A percentile compares a stretch with the other conserved stretches of the same genome.
Conservation (phyloP, 2,329 filamentous ascomycete genomes). For the Xylaria sp. region DNA sequence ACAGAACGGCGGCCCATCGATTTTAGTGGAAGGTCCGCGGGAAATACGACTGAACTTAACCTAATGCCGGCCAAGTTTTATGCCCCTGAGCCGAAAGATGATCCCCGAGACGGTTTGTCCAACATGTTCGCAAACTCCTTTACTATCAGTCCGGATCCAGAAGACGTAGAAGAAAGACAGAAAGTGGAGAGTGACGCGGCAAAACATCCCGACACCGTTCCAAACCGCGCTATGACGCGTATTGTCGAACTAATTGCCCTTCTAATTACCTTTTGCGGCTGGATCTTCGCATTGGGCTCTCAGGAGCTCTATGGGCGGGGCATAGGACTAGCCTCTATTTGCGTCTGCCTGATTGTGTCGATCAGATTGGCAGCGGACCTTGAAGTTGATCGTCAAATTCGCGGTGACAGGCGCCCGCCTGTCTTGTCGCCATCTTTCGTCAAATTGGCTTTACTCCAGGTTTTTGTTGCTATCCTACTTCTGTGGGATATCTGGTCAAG, state of each 20-base stretch:
- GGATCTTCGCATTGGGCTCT: slow-evolving; percentile 27
- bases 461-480: slow-evolving; percentile 25
- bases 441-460: slow-evolving; percentile 27
- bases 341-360: slow-evolving; percentile 29
- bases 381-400: slow-evolving; percentile 26
- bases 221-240: slow-evolving; percentile 24
- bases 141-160: slow-evolving; percentile 30
- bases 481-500: slow-evolving; percentile 30
- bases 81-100: slow-evolving; percentile 29
- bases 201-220: slow-evolving; percentile 3
- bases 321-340: slow-evolving; percentile 27
- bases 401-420: slow-evolving; percentile 21
- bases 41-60: slow-evolving; percentile 20
- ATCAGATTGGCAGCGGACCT: slow-evolving; percentile 31
- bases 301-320: slow-evolving; percentile 27
- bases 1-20: slow-evolving; percentile 22
- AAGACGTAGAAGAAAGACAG: slow-evolving; percentile 19
- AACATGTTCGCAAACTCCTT: slow-evolving; percentile 33
- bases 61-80: slow-evolving; percentile 29
- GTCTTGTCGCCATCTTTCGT: slow-evolving; percentile 25
- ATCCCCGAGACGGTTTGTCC: slow-evolving; percentile 31
- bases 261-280: slow-evolving; percentile 24
- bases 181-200: slow-evolving; percentile 2
- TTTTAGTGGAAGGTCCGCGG: slow-evolving; percentile 18
- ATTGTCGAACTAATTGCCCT: slow-evolving; percentile 27